Conservation (phyloP, 129 eudicot genomes). For the Arctium minus region DNA sequence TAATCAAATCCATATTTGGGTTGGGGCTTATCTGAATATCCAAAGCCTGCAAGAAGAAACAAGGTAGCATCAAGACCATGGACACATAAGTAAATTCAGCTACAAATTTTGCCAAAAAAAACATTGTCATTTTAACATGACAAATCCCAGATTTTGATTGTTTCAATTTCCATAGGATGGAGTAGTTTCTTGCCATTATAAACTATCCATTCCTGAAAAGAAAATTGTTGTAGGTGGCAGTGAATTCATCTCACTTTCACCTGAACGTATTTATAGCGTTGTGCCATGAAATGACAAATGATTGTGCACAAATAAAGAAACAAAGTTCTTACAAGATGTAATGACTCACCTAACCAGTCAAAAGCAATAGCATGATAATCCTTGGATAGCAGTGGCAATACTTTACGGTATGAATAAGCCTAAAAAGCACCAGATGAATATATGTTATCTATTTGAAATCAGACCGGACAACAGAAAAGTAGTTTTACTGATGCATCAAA, state of each 20-base stretch:
- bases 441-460: neutral
- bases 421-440: constrained; percentile 31
- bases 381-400: constrained; percentile 74
- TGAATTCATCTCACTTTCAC: constrained; percentile 8
- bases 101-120: neutral
- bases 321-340: neutral
- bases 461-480: neutral
- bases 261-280: neutral
- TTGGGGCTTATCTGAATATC: constrained; percentile 97
- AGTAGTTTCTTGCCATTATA: neutral
- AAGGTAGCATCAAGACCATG: constrained; percentile 8
- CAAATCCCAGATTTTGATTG: neutral
- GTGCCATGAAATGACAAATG: constrained; percentile 3
- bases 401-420: constrained; percentile 97
- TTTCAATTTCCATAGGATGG: neutral
- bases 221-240: neutral
- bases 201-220: neutral
- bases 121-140: neutral
- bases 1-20: constrained; percentile 94
- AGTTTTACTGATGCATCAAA: neutral
- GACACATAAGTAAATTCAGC: neutral
- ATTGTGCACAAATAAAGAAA: neutral
- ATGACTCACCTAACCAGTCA: constrained; percentile 85
- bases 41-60: constrained; percentile 65
- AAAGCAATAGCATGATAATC: constrained; percentile 73